Base-by-base conservation (phyloP, 768 basidiomycete species). In the Kwoniella dendrophila region DNA sequence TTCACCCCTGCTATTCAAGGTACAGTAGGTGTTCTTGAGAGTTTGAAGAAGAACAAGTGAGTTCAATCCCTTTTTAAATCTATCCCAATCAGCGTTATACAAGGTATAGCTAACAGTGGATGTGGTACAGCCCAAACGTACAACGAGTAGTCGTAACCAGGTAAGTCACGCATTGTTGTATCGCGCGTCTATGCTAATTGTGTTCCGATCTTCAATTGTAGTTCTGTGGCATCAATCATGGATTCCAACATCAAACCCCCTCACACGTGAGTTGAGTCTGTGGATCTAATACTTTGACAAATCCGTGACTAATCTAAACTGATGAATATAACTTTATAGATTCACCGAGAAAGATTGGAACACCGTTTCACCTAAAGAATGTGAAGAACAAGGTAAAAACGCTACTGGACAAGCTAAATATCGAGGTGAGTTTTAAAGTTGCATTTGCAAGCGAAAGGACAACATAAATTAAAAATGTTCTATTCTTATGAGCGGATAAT, bases 1-100 rank as follows among this genome's bases (percentile, higher is more conserved):
- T 85, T 90, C 64, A 77, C 76, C 18, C 90, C 90, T 2, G 90
- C 90, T 33, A 84, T 92, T 2, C 80, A 85, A 2, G 90, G 90
- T 1, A 91, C 90, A 0, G 69, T 83, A 0, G 82, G 85, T 4
- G 81, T 91, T 16, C 79, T 92, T 26, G 79, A 84, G 63, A 85
- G 85, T 47, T 83, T 85, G 8, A 72, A 84, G 56, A 86, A 85
- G 73, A 72, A 85, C 64, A 83, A 81, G 85, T 86, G 63, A 58
- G 64, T 70, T 22, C 7, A 53, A 3, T 10, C 7, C 20, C 30
- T 27, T 12, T 7, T 29, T 27, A 26, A 7, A 47, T 7, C 7
- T 45, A 7, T 45, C 48, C 14, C 48, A 14, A 49, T 12, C 24
- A 27, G 14, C 41, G 12, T 43, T 7, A 6, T 5, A 7, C 20